Evolutionary conservation across 2,329 filamentous ascomycete species (phyloP).

Genomic region (Cladosporium sp.): DNA sequence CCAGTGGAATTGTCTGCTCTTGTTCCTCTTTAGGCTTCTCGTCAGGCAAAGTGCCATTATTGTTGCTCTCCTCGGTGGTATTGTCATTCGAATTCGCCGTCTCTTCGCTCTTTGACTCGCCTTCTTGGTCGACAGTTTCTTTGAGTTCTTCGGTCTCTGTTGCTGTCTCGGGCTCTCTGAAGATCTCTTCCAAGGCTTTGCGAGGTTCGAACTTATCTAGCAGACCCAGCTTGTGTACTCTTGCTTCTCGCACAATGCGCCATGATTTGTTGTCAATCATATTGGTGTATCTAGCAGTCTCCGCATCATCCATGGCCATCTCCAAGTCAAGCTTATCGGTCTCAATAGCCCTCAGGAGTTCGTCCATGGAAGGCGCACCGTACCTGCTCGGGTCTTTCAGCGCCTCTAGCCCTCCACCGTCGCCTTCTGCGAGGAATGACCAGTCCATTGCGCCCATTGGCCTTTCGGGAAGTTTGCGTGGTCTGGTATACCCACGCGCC

Average conservation of each 20-base stretch:
- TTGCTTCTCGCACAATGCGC: conserved; percentile 78
- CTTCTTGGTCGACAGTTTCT: not conserved
- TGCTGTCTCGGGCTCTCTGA: not conserved
- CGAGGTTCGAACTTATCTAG: conserved; percentile 1
- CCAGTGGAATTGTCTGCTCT: not conserved
- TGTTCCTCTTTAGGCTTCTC: not conserved
- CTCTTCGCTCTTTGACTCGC: not conserved
- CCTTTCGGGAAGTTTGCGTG: conserved; percentile 63
- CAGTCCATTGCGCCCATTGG: conserved; percentile 71
- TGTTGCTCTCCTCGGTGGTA: not conserved
- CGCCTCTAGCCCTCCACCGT: conserved; percentile 60
- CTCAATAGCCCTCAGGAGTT: conserved; percentile 68
- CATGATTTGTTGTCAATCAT: conserved; percentile 84
- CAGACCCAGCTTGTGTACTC: conserved; percentile 64
- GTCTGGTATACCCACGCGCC: conserved; percentile 62
- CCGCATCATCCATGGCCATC: conserved; percentile 64
- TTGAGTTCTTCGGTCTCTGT: not conserved
- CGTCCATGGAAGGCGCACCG: conserved; percentile 62
- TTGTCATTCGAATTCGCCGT: not conserved
- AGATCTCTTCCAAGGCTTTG: conserved; percentile 3
- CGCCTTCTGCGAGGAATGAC: conserved; percentile 68
- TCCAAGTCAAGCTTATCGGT: conserved; percentile 81
- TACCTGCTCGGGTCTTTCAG: conserved; percentile 63
- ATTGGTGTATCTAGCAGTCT: conserved; percentile 56
- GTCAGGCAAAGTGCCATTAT: not conserved